Conservation (phyloP, 441 rosid species). For the Daphne laureola region DNA sequence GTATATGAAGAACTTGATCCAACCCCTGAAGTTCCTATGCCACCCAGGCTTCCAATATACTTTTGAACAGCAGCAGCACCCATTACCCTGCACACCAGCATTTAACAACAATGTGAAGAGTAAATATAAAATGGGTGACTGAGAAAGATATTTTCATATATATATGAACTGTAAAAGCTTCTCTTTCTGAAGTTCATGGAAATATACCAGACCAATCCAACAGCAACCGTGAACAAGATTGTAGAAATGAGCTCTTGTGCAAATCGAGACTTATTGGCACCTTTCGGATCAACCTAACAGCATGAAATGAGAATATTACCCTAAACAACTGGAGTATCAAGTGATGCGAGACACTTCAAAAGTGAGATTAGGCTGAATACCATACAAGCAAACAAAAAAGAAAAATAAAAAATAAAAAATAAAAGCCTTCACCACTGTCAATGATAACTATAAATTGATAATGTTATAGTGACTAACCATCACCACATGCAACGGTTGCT, state of each 20-base stretch:
- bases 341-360: not conserved
- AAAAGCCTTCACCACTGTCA: not conserved
- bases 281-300: conserved; percentile 77
- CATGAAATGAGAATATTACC: conserved; percentile 8
- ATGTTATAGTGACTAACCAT: conserved; percentile 45
- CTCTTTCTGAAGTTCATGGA: not conserved
- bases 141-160: not conserved
- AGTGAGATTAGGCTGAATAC: not conserved
- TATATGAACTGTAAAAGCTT: no score
- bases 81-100: conserved; percentile 53
- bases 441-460: conserved; percentile 3
- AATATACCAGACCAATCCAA: conserved; percentile 76
- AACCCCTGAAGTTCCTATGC: conserved; percentile 95
- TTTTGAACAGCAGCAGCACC: conserved; percentile 92
- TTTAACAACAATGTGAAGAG: conserved; percentile 17
- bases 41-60: conserved; percentile 89
- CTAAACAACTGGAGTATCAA: not conserved
- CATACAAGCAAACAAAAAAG: not conserved
- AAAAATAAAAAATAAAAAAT: no score
- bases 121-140: not conserved
- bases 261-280: conserved; percentile 71
- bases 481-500: conserved; percentile 89
- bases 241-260: conserved; percentile 87
- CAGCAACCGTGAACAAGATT: conserved; percentile 74
- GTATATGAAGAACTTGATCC: conserved; percentile 92